Evolutionary conservation across 495 filamentous ascomycete genomes (phyloP).

Genomic region (Aspergillus heteromorphus): DNA sequence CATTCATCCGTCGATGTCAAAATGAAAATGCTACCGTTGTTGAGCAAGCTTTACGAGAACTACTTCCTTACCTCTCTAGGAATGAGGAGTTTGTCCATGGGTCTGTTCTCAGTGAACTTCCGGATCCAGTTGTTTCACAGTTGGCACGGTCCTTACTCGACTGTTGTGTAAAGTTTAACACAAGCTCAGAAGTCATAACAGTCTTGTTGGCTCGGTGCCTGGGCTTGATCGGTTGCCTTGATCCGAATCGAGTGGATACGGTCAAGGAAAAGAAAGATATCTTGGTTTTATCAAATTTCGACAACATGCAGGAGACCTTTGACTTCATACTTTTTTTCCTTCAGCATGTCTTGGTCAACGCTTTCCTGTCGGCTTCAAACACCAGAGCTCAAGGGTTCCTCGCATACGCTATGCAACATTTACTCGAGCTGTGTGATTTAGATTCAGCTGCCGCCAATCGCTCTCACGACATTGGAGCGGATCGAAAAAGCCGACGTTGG

Average conservation of each 20-base stretch:
- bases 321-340: slow-evolving; percentile 83
- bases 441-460: slow-evolving; percentile 51
- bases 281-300: slow-evolving; percentile 81
- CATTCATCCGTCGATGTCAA: slow-evolving; percentile 65
- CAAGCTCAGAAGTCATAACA: slow-evolving; percentile 58
- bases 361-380: slow-evolving; percentile 84
- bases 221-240: slow-evolving; percentile 83
- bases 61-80: slow-evolving; percentile 62
- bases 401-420: slow-evolving; percentile 87
- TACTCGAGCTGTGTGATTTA: slow-evolving; percentile 71
- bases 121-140: slow-evolving; percentile 64
- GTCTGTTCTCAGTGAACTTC: slow-evolving; percentile 79
- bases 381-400: slow-evolving; percentile 83
- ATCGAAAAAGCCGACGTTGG: slow-evolving; percentile 66
- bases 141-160: slow-evolving; percentile 77
- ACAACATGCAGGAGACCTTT: slow-evolving; percentile 67
- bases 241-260: slow-evolving; percentile 82
- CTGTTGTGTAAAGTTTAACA: slow-evolving; percentile 72
- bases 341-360: slow-evolving; percentile 80
- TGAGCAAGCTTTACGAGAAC: slow-evolving; percentile 68
- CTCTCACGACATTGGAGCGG: slow-evolving; percentile 45
- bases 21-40: slow-evolving; percentile 85
- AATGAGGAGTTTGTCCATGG: slow-evolving; percentile 79
- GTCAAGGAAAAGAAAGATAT: slow-evolving; percentile 71
- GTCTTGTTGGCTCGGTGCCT: slow-evolving; percentile 72